A percentile compares a stretch with the other conserved stretches of the same genome.
phyloP scores from a whole-genome alignment of 805 yeast genomes.

The Suhomyces faveliae region DNA sequence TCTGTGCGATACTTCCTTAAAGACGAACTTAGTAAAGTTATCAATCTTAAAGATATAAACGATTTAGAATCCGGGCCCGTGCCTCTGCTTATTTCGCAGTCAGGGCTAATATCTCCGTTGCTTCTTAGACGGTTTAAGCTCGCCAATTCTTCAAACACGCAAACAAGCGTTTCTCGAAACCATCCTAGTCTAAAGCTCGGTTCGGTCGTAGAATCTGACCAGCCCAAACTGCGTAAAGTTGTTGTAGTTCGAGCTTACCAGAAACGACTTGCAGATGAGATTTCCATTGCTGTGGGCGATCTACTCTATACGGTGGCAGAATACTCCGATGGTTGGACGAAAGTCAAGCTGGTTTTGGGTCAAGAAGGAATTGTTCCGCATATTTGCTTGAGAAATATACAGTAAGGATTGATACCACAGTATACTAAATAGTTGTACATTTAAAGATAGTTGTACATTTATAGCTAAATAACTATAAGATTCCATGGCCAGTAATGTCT shows the following conservation, averaged over 20 bases:
- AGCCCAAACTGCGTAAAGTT: background rate
- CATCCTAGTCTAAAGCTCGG: background rate
- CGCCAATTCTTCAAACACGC: constrained; percentile 10
- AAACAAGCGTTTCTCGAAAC: constrained; percentile 2
- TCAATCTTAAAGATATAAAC: constrained; percentile 15
- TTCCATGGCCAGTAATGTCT: background rate
- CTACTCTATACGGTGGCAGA: constrained; percentile 21
- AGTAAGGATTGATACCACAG: too few species aligned
- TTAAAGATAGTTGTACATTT: background rate
- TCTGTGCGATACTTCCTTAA: constrained; percentile 14
- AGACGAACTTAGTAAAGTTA: constrained; percentile 24
- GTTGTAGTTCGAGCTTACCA: constrained; percentile 23
- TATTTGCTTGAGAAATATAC: constrained; percentile 19
- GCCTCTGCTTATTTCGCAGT: background rate
- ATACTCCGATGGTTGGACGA: constrained; percentile 42
- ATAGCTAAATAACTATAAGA: background rate
- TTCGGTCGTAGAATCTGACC: background rate
- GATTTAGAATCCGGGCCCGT: constrained; percentile 12
- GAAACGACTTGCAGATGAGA: constrained; percentile 33
- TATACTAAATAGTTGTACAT: too few species aligned
- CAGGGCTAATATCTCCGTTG: constrained; percentile 25
- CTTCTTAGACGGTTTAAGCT: constrained; percentile 34
- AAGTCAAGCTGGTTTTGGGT: constrained; percentile 19
- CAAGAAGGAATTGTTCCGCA: constrained; percentile 35
- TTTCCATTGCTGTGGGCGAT: constrained; percentile 32